Evolutionary conservation across 495 filamentous ascomycete genomes (phyloP).

Genomic region (Margaritispora aquatica): DNA sequence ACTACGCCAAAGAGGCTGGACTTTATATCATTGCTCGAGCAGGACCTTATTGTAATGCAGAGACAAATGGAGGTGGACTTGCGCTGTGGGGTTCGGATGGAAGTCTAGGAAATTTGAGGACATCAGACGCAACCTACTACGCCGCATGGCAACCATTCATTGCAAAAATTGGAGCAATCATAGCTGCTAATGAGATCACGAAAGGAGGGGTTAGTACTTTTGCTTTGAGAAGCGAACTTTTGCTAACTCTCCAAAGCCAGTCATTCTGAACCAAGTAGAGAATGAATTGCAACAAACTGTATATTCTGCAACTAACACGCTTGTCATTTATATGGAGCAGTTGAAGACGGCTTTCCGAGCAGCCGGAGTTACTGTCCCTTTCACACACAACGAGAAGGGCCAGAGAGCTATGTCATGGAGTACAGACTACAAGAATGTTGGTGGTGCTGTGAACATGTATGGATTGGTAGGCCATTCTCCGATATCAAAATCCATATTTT

Average conservation of each 20-base stretch:
- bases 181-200: slow-evolving; percentile 43
- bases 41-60: slow-evolving; percentile 54
- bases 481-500: too few relatives aligned
- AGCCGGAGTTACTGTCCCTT: slow-evolving; percentile 45
- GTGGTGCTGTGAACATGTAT: slow-evolving; percentile 50
- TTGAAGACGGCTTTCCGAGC: slow-evolving; percentile 38
- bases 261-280: slow-evolving; percentile 47
- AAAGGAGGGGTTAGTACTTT: slow-evolving; percentile 32
- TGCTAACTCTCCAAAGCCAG: slow-evolving; percentile 24
- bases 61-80: slow-evolving; percentile 42
- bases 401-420: slow-evolving; percentile 45
- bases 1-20: slow-evolving; percentile 52
- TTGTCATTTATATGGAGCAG: slow-evolving; percentile 47
- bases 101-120: slow-evolving; percentile 38
- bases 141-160: slow-evolving; percentile 40
- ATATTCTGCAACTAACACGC: slow-evolving; percentile 31
- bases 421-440: slow-evolving; percentile 47
- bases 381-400: slow-evolving; percentile 47
- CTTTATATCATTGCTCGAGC: slow-evolving; percentile 53
- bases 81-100: slow-evolving; percentile 48
- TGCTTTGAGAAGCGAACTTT: neutral
- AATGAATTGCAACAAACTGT: slow-evolving; percentile 44
- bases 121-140: slow-evolving; percentile 36
- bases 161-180: slow-evolving; percentile 37
- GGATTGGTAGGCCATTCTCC: too few relatives aligned